Evolutionary conservation across 306 rosid species (phyloP), one percentile per base, ranked within the genome.

Genomic region (Cicer yamashitae): DNA sequence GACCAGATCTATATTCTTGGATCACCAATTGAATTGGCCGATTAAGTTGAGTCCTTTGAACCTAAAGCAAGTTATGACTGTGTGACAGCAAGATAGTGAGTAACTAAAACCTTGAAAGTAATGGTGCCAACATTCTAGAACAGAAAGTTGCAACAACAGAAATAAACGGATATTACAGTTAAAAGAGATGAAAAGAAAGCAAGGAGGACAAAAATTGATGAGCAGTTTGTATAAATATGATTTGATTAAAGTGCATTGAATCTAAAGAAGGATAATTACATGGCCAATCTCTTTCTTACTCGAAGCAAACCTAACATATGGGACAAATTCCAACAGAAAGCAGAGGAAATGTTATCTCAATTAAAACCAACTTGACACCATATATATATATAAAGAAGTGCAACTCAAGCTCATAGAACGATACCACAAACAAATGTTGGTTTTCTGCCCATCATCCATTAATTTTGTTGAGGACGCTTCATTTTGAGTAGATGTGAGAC

Each of bases 401-500:
- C 18, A 62, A 51, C 44, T 74, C 60, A 52, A 30, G 58, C 17
- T 5, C 37, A 11, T 50, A 62, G 13, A 60, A 40, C 51, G 48
- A 63, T 47, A 22, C 39, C 37, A 8, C 51, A 59, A 18, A 47
- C 3, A 53, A 13, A 60, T 52, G 39, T 60, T 7, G 44, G 43
- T 52, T 53, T 38, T 45, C 74, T 51, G 79, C 53, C 45, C 57
- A n/a, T 61, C 38, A 53, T 43, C 70, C 25, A 41, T 57, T 20
- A 13, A 15, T 73, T 80, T 78, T 79, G 77, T 66, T 6, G 72
- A 57, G 86, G 90, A 44, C 82, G 89, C 76, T 88, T 91, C 87
- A 88, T 74, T 79, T 89, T 88, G 80, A 91, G 96, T 77, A 93
- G 98, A 82, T 93, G 97, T 67, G 98, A 91, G 66, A 89, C 62